A percentile compares a stretch with the other conserved stretches of the same genome.
Conservation (phyloP, 1,139 yeast genomes). For the Kodamaea alishanica region DNA sequence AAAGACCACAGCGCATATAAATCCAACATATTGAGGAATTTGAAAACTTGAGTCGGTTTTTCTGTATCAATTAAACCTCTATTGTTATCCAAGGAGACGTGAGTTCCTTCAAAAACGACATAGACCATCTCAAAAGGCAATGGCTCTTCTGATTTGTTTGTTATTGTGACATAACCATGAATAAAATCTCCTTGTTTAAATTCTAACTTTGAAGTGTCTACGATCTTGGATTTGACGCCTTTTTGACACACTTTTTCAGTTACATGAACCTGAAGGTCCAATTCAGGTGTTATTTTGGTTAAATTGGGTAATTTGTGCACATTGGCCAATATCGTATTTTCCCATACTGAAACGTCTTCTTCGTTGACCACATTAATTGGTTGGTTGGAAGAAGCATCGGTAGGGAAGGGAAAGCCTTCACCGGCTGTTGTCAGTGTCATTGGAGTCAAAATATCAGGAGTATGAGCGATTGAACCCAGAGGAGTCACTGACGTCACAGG, state of each 20-base stretch:
- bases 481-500: slow-evolving; percentile 24
- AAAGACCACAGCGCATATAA: slow-evolving; percentile 47
- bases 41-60: slow-evolving; percentile 26
- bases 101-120: slow-evolving; percentile 31
- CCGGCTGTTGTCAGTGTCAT: not conserved
- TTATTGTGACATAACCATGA: slow-evolving; percentile 33
- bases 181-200: slow-evolving; percentile 33
- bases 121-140: slow-evolving; percentile 36
- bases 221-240: slow-evolving; percentile 30
- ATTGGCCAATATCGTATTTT: slow-evolving; percentile 43
- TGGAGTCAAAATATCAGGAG: slow-evolving; percentile 3
- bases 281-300: slow-evolving; percentile 24
- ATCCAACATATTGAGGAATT: slow-evolving; percentile 44
- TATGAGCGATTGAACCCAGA: not conserved
- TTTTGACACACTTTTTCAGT: slow-evolving; percentile 44
- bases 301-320: slow-evolving; percentile 40
- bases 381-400: too few species aligned
- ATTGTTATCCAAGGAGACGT: slow-evolving; percentile 24
- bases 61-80: slow-evolving; percentile 30
- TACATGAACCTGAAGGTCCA: slow-evolving; percentile 32
- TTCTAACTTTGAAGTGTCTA: slow-evolving; percentile 26
- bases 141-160: slow-evolving; percentile 21
- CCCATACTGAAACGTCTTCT: slow-evolving; percentile 37
- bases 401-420: not conserved
- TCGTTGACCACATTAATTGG: slow-evolving; percentile 18